Percentiles rank a stretch among this genome's conserved stretches.
Conservation (phyloP, 1,284 basidiomycete genomes). For the Cryptococcus deneoformans region DNA sequence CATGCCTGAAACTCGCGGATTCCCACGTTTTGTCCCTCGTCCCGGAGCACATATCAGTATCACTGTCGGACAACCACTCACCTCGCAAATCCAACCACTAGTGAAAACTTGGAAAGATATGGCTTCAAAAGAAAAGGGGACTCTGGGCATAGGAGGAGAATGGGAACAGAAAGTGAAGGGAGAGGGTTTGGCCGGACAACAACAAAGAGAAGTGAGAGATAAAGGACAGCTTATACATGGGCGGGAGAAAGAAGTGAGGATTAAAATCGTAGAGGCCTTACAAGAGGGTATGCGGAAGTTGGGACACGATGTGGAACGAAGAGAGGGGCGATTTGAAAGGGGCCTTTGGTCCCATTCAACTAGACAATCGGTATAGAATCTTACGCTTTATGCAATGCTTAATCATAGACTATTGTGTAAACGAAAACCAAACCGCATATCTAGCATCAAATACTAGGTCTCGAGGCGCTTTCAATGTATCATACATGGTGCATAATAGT, state of each 20-base stretch:
- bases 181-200: conserved; percentile 12
- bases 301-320: conserved; percentile 40
- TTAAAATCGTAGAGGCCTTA: conserved; percentile 30
- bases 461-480: background rate
- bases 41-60: conserved; percentile 40
- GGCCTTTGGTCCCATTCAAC: conserved; percentile 40
- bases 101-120: conserved; percentile 36
- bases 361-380: background rate
- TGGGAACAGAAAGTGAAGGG: conserved; percentile 15
- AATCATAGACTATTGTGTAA: background rate
- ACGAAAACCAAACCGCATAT: background rate
- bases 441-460: background rate
- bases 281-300: conserved; percentile 36
- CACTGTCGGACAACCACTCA: conserved; percentile 44
- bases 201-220: conserved; percentile 22
- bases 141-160: conserved; percentile 29
- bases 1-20: conserved; percentile 75
- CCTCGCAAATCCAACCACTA: conserved; percentile 36
- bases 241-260: conserved; percentile 28
- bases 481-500: conserved; percentile 9
- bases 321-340: conserved; percentile 43
- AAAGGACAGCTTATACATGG: conserved; percentile 25
- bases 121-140: conserved; percentile 44
- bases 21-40: conserved; percentile 41
- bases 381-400: background rate